Conservation (phyloP, 2,329 filamentous ascomycete genomes). For the Anthostomella pinea region DNA sequence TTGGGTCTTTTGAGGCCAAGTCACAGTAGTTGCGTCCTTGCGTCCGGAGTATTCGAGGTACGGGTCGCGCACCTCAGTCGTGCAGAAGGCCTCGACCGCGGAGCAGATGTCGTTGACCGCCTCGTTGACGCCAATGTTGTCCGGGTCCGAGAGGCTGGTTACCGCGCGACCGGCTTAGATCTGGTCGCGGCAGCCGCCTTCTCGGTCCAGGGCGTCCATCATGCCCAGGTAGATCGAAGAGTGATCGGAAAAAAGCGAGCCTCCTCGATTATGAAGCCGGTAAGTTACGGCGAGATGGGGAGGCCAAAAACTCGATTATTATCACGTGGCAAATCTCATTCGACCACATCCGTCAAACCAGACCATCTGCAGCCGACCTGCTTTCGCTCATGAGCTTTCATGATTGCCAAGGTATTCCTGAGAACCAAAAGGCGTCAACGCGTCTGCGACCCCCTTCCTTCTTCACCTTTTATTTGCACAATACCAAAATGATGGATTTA, state of each 20-base stretch:
- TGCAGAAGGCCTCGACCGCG: constrained; percentile 25
- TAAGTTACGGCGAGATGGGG: constrained; percentile 32
- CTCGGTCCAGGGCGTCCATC: constrained; percentile 29
- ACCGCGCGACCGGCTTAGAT: constrained; percentile 49
- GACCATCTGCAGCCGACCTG: constrained; percentile 37
- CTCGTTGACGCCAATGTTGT: constrained; percentile 42
- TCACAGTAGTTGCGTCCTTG: constrained; percentile 61
- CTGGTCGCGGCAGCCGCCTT: constrained; percentile 50
- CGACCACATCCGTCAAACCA: constrained; percentile 32
- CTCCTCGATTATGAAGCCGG: constrained; percentile 30
- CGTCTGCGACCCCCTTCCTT: too few species aligned
- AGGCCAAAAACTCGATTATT: constrained; percentile 34
- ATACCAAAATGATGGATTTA: too few species aligned
- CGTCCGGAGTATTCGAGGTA: constrained; percentile 33
- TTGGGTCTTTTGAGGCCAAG: constrained; percentile 47
- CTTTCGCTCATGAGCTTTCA: constrained; percentile 47
- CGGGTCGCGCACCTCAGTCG: constrained; percentile 20
- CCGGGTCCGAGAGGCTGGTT: constrained; percentile 46
- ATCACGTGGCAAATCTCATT: constrained; percentile 37
- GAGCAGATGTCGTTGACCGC: constrained; percentile 44
- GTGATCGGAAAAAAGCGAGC: constrained; percentile 25
- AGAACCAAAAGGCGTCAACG: too few species aligned
- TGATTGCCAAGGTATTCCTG: constrained; percentile 40
- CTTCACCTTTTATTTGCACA: too few species aligned
- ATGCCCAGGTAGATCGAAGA: constrained; percentile 30